Conservation (phyloP, 106 monocot species). For the Posidonia australis region DNA sequence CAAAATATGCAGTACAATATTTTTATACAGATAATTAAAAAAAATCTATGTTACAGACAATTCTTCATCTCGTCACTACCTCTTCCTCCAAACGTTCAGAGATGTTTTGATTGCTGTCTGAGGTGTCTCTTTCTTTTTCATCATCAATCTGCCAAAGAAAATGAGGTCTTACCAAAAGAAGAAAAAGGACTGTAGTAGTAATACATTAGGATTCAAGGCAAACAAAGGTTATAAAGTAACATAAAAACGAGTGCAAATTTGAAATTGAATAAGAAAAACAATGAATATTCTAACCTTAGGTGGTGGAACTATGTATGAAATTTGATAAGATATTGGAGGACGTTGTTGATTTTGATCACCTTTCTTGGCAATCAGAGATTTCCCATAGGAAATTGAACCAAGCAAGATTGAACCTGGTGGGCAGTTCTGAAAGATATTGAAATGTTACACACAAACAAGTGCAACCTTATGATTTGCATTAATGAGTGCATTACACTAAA, state of each 20-base stretch:
- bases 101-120: conserved; percentile 31
- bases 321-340: conserved; percentile 52
- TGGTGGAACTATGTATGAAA: conserved; percentile 68
- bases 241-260: background rate
- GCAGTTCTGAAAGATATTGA: conserved; percentile 44
- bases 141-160: conserved; percentile 48
- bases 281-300: conserved; percentile 29
- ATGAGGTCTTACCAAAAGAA: conserved; percentile 2
- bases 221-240: no score
- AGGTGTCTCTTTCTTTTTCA: conserved; percentile 39
- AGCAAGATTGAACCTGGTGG: conserved; percentile 56
- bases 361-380: conserved; percentile 35
- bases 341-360: conserved; percentile 31
- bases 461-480: background rate
- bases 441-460: conserved; percentile 7
- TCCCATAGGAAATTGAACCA: conserved; percentile 81
- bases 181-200: background rate
- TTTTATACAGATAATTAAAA: no score
- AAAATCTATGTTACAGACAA: background rate
- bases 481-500: background rate
- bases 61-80: conserved; percentile 19
- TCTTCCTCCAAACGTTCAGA: conserved; percentile 69
- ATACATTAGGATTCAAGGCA: background rate
- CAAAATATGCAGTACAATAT: no score
- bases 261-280: background rate